phyloP scores from a whole-genome alignment of 2,329 filamentous ascomycete genomes.

The Berkeleyomyces rouxiae region DNA sequence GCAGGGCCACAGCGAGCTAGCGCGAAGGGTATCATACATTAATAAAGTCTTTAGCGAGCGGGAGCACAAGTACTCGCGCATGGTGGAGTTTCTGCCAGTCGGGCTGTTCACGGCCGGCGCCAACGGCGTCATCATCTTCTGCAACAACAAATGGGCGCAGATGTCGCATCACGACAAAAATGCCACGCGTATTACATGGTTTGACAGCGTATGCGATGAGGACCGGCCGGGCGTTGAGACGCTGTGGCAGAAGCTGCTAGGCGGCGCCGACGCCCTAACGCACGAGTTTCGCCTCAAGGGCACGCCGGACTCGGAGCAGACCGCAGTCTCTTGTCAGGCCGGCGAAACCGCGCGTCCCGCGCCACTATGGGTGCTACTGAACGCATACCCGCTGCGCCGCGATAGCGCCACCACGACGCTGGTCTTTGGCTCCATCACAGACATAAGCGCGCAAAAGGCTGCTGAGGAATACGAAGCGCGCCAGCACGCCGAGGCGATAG shows the following conservation, averaged over 20 bases:
- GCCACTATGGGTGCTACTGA: constrained; percentile 51
- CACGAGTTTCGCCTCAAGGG: constrained; percentile 63
- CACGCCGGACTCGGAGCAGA: constrained; percentile 29
- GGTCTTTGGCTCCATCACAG: constrained; percentile 67
- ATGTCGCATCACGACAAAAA: constrained; percentile 44
- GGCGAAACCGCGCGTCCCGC: not conserved
- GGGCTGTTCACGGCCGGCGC: constrained; percentile 73
- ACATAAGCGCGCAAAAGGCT: constrained; percentile 74
- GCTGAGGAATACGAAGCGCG: constrained; percentile 66
- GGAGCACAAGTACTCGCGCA: constrained; percentile 65
- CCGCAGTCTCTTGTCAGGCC: not conserved
- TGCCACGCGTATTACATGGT: constrained; percentile 44
- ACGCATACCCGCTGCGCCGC: constrained; percentile 56
- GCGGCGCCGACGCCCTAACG: constrained; percentile 46
- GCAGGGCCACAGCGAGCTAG: constrained; percentile 40
- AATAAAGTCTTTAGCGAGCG: constrained; percentile 42
- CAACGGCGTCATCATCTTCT: constrained; percentile 55
- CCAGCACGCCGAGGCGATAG: constrained; percentile 63
- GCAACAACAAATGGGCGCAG: constrained; percentile 64
- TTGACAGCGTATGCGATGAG: constrained; percentile 52
- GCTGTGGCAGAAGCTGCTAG: constrained; percentile 46
- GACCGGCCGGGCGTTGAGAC: constrained; percentile 42
- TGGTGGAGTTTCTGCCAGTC: constrained; percentile 71
- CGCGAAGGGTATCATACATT: constrained; percentile 31
- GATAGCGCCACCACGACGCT: constrained; percentile 48